Base-by-base conservation (phyloP, 805 yeast species). In the Starmerella roubikii region DNA sequence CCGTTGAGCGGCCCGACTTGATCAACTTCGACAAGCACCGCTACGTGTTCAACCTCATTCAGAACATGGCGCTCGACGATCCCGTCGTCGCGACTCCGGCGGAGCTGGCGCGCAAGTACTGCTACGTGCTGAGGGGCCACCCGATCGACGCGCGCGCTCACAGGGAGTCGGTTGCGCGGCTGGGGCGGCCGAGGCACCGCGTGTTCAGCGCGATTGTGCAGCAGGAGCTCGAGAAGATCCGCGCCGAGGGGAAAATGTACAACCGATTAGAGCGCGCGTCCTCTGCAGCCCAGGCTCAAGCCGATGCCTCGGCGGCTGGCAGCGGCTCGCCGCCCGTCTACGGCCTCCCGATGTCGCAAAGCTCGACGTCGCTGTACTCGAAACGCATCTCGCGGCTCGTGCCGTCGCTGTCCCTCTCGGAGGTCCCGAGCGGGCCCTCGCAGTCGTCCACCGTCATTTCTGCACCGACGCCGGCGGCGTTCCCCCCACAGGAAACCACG, bases 11-110 rank as follows among this genome's bases (percentile, higher is more conserved):
- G 51, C 67, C 78, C 2, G 64, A 68, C 25, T 61, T 78, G 44
- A 73, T 86, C 50, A 86, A 88, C 54, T 88, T 86, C 58, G 94
- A 84, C 58, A 88, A 88, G 60, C 69, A 78, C 44, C 67, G 88
- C 37, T 78, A 74, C 56, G 71, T 72, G 4, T 73, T 71, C 58
- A 74, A 77, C 51, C 64, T 78, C 43, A 62, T 78, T 26, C 61
- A 72, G 18, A 74, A 74, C 45, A 65, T 76, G 37, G 47, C 47
- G 25, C 37, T 25, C 18, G 55, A 46, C 27, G 24, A 23, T 13
- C 8, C 13, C 39, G 41, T 41, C 9, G 24, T 32, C 11, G 22
- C 27, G 11, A 29, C 19, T 15, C 46, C 42, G 5, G 22, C 36
- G 17, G 40, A 40, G 12, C 18, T 36, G 3, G 27, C 45, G 21